A percentile compares a stretch with the other conserved stretches of the same genome.
Conservation (phyloP, 371 early-diverging fungal genomes). For the Capillidium rhysosporum region DNA sequence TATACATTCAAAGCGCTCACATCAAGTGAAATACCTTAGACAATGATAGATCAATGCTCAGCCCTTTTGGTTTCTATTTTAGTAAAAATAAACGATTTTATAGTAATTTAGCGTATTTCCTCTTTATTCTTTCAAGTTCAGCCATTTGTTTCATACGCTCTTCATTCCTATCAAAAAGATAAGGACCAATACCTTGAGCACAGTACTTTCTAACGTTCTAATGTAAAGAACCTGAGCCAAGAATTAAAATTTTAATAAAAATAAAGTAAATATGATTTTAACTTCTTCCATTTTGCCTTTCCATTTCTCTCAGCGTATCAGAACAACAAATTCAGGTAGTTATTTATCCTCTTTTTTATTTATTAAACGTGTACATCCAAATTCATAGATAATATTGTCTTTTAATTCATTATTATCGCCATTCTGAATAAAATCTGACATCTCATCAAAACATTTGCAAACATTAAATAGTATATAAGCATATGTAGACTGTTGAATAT, state of each 20-base stretch:
- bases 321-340: conserved; percentile 5
- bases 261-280: not conserved
- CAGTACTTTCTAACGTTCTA: not conserved
- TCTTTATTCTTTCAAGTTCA: not conserved
- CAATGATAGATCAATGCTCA: too few species aligned
- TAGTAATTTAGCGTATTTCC: too few species aligned
- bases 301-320: conserved; percentile 17
- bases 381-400: conserved; percentile 60
- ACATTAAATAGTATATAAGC: not conserved
- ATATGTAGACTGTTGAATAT: not conserved
- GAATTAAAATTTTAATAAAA: not conserved
- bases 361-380: conserved; percentile 47
- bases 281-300: conserved; percentile 9
- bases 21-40: too few species aligned
- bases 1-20: too few species aligned
- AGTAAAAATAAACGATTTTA: too few species aligned
- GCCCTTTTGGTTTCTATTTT: too few species aligned
- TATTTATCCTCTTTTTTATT: conserved; percentile 24
- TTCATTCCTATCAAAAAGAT: not conserved
- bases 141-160: not conserved
- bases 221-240: not conserved
- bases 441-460: not conserved
- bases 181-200: not conserved
- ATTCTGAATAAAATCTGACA: not conserved
- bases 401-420: conserved; percentile 15